Conservation (phyloP, 2,329 filamentous ascomycete species). For the Pseudomassariella vexata region DNA sequence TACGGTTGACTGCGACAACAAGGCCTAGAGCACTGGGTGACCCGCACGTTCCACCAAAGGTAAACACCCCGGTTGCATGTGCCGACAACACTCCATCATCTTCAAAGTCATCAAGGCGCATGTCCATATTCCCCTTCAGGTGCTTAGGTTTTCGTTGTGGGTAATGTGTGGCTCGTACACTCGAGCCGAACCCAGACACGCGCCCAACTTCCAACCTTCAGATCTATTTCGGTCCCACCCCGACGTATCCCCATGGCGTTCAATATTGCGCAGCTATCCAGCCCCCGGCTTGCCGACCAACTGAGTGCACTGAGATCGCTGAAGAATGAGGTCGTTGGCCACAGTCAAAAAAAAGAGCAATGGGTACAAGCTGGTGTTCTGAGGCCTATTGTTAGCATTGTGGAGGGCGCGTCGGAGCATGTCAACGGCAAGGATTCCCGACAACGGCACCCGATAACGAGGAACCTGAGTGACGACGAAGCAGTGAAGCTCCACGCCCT, state of each 20-base stretch:
- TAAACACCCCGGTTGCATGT: too few species aligned
- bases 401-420: constrained; percentile 29
- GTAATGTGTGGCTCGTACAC: too few species aligned
- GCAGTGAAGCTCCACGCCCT: constrained; percentile 70
- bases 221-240: too few species aligned
- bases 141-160: too few species aligned
- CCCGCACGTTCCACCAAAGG: too few species aligned
- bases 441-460: constrained; percentile 11
- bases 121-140: too few species aligned
- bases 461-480: constrained; percentile 32
- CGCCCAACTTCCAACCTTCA: too few species aligned
- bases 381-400: constrained; percentile 46
- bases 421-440: constrained; percentile 33
- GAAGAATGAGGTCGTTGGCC: constrained; percentile 87
- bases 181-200: too few species aligned
- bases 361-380: constrained; percentile 69
- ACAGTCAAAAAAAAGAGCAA: constrained; percentile 77
- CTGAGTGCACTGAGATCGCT: constrained; percentile 61
- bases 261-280: constrained; percentile 5
- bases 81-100: too few species aligned
- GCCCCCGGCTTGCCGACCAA: constrained; percentile 39
- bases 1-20: too few species aligned
- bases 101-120: too few species aligned
- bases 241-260: constrained; percentile 7
- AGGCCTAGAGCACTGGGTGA: too few species aligned